Conservation (phyloP, 2,329 filamentous ascomycete genomes). For the Pseudocercospora pini-densiflorae region DNA sequence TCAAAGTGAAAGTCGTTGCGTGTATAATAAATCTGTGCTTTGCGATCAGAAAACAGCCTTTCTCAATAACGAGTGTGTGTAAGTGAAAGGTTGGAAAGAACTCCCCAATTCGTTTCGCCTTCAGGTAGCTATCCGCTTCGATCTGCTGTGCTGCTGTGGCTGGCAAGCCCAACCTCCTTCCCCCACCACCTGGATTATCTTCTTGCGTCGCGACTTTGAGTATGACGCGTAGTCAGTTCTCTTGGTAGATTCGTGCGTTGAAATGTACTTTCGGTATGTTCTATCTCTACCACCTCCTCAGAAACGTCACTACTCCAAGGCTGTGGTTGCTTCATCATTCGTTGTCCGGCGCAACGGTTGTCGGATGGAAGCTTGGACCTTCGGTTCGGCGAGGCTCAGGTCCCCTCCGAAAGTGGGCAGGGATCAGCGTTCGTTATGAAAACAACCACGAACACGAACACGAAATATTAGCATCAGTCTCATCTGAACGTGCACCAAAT, state of each 20-base stretch:
- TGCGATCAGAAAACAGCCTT: slow-evolving; percentile 2
- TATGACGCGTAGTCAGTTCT: background rate
- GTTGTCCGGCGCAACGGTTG: slow-evolving; percentile 1
- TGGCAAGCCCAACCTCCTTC: background rate
- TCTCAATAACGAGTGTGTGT: background rate
- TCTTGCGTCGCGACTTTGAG: background rate
- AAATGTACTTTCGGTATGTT: background rate
- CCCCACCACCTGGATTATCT: background rate
- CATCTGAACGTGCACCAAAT: too few species aligned
- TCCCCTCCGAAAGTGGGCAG: too few species aligned
- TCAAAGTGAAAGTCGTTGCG: background rate
- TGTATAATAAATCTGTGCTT: background rate
- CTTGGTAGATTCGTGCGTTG: background rate
- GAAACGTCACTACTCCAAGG: background rate
- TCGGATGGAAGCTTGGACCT: slow-evolving; percentile 11
- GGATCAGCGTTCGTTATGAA: background rate
- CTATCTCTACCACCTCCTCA: background rate
- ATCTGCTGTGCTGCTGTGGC: slow-evolving; percentile 2
- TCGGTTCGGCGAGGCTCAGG: slow-evolving; percentile 5
- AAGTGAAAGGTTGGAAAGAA: background rate
- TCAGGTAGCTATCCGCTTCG: background rate
- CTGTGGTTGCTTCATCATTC: background rate
- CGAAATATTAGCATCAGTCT: too few species aligned
- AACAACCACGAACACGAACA: background rate
- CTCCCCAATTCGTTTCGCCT: background rate